Conservation (phyloP, 345 rosid genomes). For the Populus pruinosa region DNA sequence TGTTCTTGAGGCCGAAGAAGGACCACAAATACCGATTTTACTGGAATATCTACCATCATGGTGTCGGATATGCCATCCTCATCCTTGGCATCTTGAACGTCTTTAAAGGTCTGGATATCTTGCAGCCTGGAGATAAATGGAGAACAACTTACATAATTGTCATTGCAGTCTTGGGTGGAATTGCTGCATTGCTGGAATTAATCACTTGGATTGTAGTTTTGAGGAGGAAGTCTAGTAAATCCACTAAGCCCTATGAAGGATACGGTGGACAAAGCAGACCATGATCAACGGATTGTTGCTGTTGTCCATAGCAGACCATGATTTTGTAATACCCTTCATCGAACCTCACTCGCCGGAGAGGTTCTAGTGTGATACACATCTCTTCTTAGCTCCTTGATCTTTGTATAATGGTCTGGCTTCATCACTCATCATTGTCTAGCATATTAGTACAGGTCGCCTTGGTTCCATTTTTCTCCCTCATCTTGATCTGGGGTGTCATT, state of each 20-base stretch:
- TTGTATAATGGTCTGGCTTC: conserved; percentile 21
- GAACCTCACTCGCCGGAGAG: background rate
- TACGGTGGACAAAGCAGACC: conserved; percentile 40
- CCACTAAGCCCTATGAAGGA: conserved; percentile 50
- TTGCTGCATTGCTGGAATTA: conserved; percentile 57
- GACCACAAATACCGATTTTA: conserved; percentile 70
- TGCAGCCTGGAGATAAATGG: conserved; percentile 56
- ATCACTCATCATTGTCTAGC: background rate
- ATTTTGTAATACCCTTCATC: conserved; percentile 6
- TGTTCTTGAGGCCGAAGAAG: conserved; percentile 75
- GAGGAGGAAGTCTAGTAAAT: conserved; percentile 49
- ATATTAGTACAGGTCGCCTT: background rate
- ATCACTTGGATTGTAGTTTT: conserved; percentile 68
- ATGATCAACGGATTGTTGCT: background rate
- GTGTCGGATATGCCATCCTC: conserved; percentile 60
- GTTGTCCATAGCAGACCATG: background rate
- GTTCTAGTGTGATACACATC: background rate
- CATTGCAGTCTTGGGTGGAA: conserved; percentile 48
- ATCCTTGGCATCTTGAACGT: conserved; percentile 61
- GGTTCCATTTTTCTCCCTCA: background rate
- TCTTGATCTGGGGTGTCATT: background rate
- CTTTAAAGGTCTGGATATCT: conserved; percentile 66
- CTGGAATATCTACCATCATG: conserved; percentile 84
- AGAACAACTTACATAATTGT: conserved; percentile 45
- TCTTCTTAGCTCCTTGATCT: background rate